Conservation (phyloP, 768 basidiomycete species). For the Cystoderma amianthinum region DNA sequence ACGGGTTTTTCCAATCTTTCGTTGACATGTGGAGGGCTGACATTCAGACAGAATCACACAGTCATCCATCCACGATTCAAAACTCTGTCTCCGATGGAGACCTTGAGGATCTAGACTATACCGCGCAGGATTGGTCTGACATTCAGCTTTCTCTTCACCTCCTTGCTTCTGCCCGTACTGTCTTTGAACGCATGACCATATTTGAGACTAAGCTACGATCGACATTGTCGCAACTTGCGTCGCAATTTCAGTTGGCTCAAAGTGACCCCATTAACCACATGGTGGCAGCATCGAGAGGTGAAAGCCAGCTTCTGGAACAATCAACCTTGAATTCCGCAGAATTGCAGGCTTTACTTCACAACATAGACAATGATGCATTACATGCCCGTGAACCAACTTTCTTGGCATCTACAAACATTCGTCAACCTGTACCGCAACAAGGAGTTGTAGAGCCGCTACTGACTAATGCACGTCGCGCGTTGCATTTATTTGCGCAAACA, state of each 20-base stretch:
- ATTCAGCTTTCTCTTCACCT: conserved; percentile 82
- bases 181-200: conserved; percentile 55
- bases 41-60: conserved; percentile 29
- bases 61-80: conserved; percentile 18
- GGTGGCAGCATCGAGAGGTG: conserved; percentile 58
- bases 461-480: conserved; percentile 41
- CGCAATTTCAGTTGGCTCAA: conserved; percentile 48
- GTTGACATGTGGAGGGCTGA: conserved; percentile 56
- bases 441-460: conserved; percentile 37
- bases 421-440: conserved; percentile 18
- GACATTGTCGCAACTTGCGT: conserved; percentile 51
- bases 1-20: conserved; percentile 65
- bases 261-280: conserved; percentile 47
- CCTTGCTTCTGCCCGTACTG: conserved; percentile 69
- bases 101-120: conserved; percentile 79
- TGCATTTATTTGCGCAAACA: conserved; percentile 59
- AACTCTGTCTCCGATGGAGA: conserved; percentile 43
- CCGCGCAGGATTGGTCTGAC: conserved; percentile 80
- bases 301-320: conserved; percentile 70
- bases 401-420: conserved; percentile 22
- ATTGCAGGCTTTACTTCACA: conserved; percentile 55
- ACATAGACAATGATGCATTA: conserved; percentile 35
- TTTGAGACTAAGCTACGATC: conserved; percentile 71
- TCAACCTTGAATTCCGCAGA: conserved; percentile 81
- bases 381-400: conserved; percentile 14